Conservation (phyloP, 108 stramenopile species). For the Heterococcus sp. region DNA sequence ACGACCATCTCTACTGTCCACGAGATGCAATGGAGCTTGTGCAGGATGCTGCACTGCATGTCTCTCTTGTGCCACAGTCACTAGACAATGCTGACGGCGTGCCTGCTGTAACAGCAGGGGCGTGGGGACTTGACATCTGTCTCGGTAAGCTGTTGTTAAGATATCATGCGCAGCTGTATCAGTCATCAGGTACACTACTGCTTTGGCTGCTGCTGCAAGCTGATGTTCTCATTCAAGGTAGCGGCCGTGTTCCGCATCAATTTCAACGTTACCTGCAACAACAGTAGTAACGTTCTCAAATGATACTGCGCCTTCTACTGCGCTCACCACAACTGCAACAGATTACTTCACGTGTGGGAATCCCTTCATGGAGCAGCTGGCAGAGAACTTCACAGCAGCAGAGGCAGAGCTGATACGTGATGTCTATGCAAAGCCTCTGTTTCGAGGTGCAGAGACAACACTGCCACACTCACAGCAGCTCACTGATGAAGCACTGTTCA, state of each 20-base stretch:
- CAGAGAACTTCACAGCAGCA: conserved; percentile 2
- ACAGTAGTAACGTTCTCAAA: too few relatives aligned
- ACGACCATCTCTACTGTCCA: conserved; percentile 28
- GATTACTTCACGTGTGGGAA: conserved; percentile 35
- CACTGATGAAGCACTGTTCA: conserved; percentile 18
- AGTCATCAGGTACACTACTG: too few relatives aligned
- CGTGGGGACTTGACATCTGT: conserved; percentile 46
- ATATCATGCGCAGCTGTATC: too few relatives aligned
- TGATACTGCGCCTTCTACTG: too few relatives aligned
- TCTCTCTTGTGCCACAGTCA: background rate
- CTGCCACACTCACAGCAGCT: conserved; percentile 29
- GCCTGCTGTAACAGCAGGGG: background rate
- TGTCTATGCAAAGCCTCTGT: conserved; percentile 12
- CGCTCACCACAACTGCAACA: too few relatives aligned
- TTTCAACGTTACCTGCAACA: too few relatives aligned
- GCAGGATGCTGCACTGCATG: background rate
- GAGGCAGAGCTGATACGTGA: conserved; percentile 7
- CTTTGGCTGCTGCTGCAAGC: too few relatives aligned
- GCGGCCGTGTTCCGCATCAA: too few relatives aligned
- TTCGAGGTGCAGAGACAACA: conserved; percentile 25
- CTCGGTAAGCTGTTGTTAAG: too few relatives aligned
- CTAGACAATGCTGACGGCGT: background rate
- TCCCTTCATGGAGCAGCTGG: conserved; percentile 34
- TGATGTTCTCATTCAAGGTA: too few relatives aligned
- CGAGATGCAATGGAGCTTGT: conserved; percentile 5